Conservation (phyloP, 495 filamentous ascomycete species). For the Penicillium ochrochloron region DNA sequence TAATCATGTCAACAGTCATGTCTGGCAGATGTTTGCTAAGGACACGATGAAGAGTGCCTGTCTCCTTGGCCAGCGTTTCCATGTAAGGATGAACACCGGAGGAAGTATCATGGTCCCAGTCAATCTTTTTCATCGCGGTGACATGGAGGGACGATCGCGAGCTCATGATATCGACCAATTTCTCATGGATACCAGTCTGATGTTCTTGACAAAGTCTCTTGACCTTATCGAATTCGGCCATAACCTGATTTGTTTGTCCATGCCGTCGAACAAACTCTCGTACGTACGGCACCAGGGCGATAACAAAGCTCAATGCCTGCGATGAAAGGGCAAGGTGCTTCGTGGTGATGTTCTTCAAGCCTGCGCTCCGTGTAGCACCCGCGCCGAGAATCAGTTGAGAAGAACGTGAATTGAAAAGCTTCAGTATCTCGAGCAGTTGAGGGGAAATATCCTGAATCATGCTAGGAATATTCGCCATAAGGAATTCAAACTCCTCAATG, state of each 20-base stretch:
- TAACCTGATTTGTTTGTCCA: conserved; percentile 63
- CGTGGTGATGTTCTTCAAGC: conserved; percentile 94
- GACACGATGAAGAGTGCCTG: conserved; percentile 83
- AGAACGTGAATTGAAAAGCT: conserved; percentile 91
- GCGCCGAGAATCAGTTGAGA: conserved; percentile 94
- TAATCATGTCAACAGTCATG: conserved; percentile 79
- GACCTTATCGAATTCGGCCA: conserved; percentile 93
- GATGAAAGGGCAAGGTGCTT: conserved; percentile 93
- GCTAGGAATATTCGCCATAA: conserved; percentile 82
- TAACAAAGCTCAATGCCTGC: conserved; percentile 87
- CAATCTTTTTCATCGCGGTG: conserved; percentile 72
- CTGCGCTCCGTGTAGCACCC: conserved; percentile 87
- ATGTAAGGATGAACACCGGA: conserved; percentile 72
- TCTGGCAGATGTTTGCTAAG: conserved; percentile 84
- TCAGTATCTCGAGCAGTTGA: conserved; percentile 72
- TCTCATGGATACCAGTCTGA: conserved; percentile 90
- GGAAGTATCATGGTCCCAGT: conserved; percentile 65
- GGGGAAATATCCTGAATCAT: conserved; percentile 83
- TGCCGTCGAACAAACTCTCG: conserved; percentile 89
- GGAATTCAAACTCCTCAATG: conserved; percentile 78
- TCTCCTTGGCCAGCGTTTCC: conserved; percentile 90
- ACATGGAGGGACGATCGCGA: conserved; percentile 73
- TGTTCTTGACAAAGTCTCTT: conserved; percentile 89
- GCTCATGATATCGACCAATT: conserved; percentile 95
- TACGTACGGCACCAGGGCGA: conserved; percentile 84